Percentiles rank a stretch among this genome's conserved stretches.
Evolutionary conservation across 495 filamentous ascomycete genomes (phyloP).

Genomic region (Aspergillus wentii): DNA sequence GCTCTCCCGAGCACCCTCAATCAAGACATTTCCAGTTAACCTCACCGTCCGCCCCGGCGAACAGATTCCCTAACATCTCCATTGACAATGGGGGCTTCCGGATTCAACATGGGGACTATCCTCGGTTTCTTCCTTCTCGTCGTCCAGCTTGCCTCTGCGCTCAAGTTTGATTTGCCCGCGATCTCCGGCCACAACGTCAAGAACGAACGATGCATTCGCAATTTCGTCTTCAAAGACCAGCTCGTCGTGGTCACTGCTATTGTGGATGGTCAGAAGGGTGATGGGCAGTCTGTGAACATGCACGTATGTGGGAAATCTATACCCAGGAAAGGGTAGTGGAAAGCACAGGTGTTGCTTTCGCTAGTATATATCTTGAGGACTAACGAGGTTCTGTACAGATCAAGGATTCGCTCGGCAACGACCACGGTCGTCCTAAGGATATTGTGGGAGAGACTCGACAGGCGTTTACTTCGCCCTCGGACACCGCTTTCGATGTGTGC

Average conservation of each 20-base stretch:
- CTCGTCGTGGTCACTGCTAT: constrained; percentile 98
- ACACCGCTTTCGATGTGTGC: constrained; percentile 95
- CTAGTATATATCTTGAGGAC: neutral
- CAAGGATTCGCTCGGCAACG: constrained; percentile 88
- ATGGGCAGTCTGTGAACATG: constrained; percentile 93
- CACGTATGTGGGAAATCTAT: constrained; percentile 58
- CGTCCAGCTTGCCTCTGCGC: constrained; percentile 60
- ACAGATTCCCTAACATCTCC: no score
- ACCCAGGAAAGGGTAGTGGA: no score
- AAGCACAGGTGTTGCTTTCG: neutral
- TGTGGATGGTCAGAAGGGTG: constrained; percentile 76
- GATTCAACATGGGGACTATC: constrained; percentile 31
- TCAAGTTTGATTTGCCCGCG: constrained; percentile 91
- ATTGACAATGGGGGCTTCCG: constrained; percentile 27
- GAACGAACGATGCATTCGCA: constrained; percentile 87
- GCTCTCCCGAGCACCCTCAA: constrained; percentile 7
- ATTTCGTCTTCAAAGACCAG: constrained; percentile 90
- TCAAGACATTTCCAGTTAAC: constrained; percentile 13
- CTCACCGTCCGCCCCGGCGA: constrained; percentile 19
- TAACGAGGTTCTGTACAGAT: constrained; percentile 54
- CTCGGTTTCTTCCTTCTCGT: constrained; percentile 36
- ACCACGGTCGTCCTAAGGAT: constrained; percentile 87
- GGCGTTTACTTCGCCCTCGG: constrained; percentile 92
- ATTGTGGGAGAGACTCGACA: constrained; percentile 86
- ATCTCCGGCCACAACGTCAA: constrained; percentile 54